Evolutionary conservation across 257 asterid species (phyloP).

Genomic region (Cordia subcordata): DNA sequence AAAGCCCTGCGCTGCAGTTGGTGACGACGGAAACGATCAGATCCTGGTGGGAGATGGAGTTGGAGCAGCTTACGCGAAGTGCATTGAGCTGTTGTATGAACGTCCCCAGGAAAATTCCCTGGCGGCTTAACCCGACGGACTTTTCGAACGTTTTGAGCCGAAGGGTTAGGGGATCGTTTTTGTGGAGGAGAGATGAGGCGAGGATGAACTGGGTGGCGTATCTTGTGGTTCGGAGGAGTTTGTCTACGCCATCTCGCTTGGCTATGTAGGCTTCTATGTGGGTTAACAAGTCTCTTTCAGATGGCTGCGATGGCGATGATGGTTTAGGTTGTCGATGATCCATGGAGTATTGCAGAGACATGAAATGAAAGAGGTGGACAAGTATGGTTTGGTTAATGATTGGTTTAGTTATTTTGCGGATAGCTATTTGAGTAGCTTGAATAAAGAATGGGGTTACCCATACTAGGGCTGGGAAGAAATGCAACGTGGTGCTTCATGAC

Average conservation of each 20-base stretch:
- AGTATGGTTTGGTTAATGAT: slow-evolving; percentile 10
- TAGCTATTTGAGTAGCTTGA: slow-evolving; percentile 36
- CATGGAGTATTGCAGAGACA: not conserved
- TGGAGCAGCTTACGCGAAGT: slow-evolving; percentile 33
- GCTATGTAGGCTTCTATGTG: slow-evolving; percentile 78
- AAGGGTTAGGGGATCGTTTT: slow-evolving; percentile 12
- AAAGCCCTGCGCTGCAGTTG: slow-evolving; percentile 85
- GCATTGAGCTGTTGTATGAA: slow-evolving; percentile 85
- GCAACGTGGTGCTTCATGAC: slow-evolving; percentile 26
- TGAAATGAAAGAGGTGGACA: too few relatives aligned
- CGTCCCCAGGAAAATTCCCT: slow-evolving; percentile 84
- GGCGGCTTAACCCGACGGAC: slow-evolving; percentile 78
- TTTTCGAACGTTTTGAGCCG: slow-evolving; percentile 86
- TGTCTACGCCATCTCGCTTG: slow-evolving; percentile 92
- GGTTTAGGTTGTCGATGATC: slow-evolving; percentile 2
- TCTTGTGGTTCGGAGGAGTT: slow-evolving; percentile 78
- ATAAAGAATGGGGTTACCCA: slow-evolving; percentile 43
- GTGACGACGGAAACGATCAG: slow-evolving; percentile 35
- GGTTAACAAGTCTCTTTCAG: slow-evolving; percentile 45
- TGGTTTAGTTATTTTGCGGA: slow-evolving; percentile 7
- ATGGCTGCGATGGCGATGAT: not conserved
- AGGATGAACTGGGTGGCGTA: slow-evolving; percentile 77
- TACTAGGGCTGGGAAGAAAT: slow-evolving; percentile 43
- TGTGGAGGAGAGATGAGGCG: slow-evolving; percentile 47
- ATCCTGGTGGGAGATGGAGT: slow-evolving; percentile 20